phyloP scores from a whole-genome alignment of 2,329 filamentous ascomycete species.

The Diaporthe longicolla region DNA sequence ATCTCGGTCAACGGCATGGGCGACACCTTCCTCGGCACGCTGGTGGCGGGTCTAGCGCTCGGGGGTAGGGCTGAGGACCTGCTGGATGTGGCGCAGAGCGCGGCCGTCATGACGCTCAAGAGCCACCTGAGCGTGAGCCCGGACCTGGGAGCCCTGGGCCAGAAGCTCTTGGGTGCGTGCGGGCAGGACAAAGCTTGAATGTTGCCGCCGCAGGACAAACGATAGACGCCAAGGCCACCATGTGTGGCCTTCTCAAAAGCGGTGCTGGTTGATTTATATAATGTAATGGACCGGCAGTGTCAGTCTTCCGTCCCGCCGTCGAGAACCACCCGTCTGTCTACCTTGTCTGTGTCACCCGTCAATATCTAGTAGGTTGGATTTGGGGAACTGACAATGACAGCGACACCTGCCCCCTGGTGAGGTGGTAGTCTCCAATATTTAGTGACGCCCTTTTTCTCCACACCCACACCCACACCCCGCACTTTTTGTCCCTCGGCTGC shows the following conservation, averaged over 20 bases:
- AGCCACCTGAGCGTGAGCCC: constrained; percentile 80
- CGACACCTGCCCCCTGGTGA: not conserved
- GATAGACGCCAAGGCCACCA: not conserved
- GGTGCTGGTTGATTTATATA: not conserved
- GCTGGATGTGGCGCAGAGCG: constrained; percentile 85
- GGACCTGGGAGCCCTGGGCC: constrained; percentile 63
- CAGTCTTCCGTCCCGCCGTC: not conserved
- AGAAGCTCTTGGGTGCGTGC: constrained; percentile 56
- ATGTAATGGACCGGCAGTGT: not conserved
- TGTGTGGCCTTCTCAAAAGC: not conserved
- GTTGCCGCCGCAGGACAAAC: too few relatives aligned
- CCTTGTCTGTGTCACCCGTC: not conserved
- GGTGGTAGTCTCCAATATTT: not conserved
- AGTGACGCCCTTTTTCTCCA: not conserved
- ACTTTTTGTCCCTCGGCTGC: constrained; percentile 34
- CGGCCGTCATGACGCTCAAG: constrained; percentile 83
- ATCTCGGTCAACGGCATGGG: constrained; percentile 95
- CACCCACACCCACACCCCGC: constrained; percentile 3
- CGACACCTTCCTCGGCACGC: constrained; percentile 89
- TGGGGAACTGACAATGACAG: not conserved
- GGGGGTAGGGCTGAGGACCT: constrained; percentile 71
- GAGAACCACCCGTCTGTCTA: not conserved
- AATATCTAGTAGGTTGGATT: not conserved
- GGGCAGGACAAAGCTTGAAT: constrained; percentile 54
- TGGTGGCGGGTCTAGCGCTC: constrained; percentile 83